phyloP scores from a whole-genome alignment of 805 yeast genomes.

The Vanderwaltozyma polyspora region DNA sequence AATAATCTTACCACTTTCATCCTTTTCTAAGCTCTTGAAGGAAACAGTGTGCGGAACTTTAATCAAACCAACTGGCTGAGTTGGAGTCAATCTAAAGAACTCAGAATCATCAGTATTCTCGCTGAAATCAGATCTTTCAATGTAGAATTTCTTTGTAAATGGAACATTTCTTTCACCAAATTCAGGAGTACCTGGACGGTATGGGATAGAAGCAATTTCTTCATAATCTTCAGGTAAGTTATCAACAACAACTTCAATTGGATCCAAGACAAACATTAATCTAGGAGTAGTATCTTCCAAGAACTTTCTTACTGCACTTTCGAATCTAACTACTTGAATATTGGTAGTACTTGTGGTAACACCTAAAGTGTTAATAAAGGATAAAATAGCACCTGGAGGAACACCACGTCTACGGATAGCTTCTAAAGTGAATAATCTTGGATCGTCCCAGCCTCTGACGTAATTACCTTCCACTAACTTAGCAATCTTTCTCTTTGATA shows the following conservation, averaged over 20 bases:
- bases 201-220: slow-evolving; percentile 68
- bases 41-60: slow-evolving; percentile 78
- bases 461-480: slow-evolving; percentile 68
- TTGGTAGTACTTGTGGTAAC: slow-evolving; percentile 90
- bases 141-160: slow-evolving; percentile 67
- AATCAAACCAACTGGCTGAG: slow-evolving; percentile 89
- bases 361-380: slow-evolving; percentile 89
- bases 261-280: slow-evolving; percentile 84
- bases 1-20: slow-evolving; percentile 45
- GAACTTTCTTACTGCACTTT: slow-evolving; percentile 74
- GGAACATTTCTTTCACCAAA: slow-evolving; percentile 69
- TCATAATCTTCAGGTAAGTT: slow-evolving; percentile 67
- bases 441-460: slow-evolving; percentile 95
- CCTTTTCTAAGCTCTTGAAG: slow-evolving; percentile 55
- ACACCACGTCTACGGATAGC: slow-evolving; percentile 95
- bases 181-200: slow-evolving; percentile 72
- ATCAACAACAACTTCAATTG: slow-evolving; percentile 71
- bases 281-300: slow-evolving; percentile 89
- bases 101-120: slow-evolving; percentile 48
- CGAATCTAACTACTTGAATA: slow-evolving; percentile 84
- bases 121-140: slow-evolving; percentile 82
- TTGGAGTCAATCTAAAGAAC: slow-evolving; percentile 87
- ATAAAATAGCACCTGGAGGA: slow-evolving; percentile 95
- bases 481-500: slow-evolving; percentile 94
- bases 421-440: slow-evolving; percentile 88